These are phyloP conservation scores for Trichoderma erinaceum DNA, from an alignment of 495 filamentous ascomycete species.

Conservation along the genomic window DNA sequence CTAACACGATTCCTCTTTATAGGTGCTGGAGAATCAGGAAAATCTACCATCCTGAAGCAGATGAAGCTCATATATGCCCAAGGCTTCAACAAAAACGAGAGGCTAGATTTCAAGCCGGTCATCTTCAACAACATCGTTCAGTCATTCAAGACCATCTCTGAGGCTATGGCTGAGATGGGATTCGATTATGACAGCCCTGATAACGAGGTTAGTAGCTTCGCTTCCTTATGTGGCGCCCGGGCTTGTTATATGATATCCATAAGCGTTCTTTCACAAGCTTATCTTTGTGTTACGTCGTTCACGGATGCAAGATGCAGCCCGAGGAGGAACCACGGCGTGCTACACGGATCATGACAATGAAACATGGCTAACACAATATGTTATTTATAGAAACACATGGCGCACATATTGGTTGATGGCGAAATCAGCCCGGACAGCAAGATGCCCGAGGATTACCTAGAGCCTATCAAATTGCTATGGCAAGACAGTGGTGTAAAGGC, in stretches of 20 bases:
- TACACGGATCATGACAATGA: background rate
- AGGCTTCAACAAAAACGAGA: constrained; percentile 86
- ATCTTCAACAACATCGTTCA: constrained; percentile 90
- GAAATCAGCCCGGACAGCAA: constrained; percentile 74
- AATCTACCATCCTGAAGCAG: constrained; percentile 97
- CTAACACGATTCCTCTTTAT: constrained; percentile 17
- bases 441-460: constrained; percentile 60
- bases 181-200: constrained; percentile 69
- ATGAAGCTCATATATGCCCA: constrained; percentile 97
- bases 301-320: background rate
- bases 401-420: constrained; percentile 51
- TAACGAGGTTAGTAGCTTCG: constrained; percentile 63
- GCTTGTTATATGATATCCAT: background rate
- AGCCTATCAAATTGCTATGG: constrained; percentile 83
- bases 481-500: constrained; percentile 73
- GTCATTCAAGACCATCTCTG: constrained; percentile 81
- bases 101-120: constrained; percentile 86
- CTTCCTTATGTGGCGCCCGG: background rate
- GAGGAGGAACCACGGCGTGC: background rate
- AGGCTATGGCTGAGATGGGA: constrained; percentile 84
- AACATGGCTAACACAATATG: background rate
- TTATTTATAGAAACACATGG: constrained; percentile 43
- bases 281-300: background rate
- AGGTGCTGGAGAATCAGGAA: constrained; percentile 97
- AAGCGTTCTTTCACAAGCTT: background rate